Evolutionary conservation across 257 asterid species (phyloP).

Genomic region (Solanum clarkiae): DNA sequence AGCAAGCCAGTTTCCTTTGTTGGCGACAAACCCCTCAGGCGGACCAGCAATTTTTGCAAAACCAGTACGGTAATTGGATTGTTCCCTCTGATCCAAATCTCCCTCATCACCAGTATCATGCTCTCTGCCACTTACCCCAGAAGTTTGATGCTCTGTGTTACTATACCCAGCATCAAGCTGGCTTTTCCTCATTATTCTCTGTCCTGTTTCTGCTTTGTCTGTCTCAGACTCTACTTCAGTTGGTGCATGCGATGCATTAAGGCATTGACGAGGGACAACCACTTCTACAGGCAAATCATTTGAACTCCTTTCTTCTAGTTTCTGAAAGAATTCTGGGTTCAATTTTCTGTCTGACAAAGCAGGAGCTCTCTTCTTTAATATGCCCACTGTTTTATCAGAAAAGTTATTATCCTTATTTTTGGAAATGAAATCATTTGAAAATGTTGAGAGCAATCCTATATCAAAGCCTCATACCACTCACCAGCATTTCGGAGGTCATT

Average conservation of each 20-base stretch:
- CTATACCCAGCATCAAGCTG: slow-evolving; percentile 30
- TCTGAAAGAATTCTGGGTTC: slow-evolving; percentile 94
- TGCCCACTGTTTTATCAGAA: slow-evolving; percentile 79
- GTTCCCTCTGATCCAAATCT: slow-evolving; percentile 49
- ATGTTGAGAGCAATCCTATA: slow-evolving; percentile 37
- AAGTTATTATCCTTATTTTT: slow-evolving; percentile 48
- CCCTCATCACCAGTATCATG: slow-evolving; percentile 24
- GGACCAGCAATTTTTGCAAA: slow-evolving; percentile 44
- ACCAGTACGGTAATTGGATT: slow-evolving; percentile 28
- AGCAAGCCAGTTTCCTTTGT: slow-evolving; percentile 78
- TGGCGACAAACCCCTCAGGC: slow-evolving; percentile 54
- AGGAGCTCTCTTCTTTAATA: slow-evolving; percentile 80
- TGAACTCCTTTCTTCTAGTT: slow-evolving; percentile 73
- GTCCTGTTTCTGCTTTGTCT: slow-evolving; percentile 25
- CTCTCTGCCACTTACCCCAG: slow-evolving; percentile 15
- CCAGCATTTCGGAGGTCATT: slow-evolving; percentile 29
- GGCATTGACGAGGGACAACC: slow-evolving; percentile 73
- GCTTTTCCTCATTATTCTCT: slow-evolving; percentile 24
- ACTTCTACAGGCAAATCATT: slow-evolving; percentile 94
- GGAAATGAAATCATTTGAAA: slow-evolving; percentile 38
- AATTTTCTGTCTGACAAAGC: slow-evolving; percentile 73
- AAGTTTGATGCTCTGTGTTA: slow-evolving; percentile 32
- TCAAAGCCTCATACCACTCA: slow-evolving; percentile 27
- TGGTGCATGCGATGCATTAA: slow-evolving; percentile 43
- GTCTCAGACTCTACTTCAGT: slow-evolving; percentile 49